phyloP scores from a whole-genome alignment of 169 alveolate genomes.

The Cryptosporidium sp. region DNA sequence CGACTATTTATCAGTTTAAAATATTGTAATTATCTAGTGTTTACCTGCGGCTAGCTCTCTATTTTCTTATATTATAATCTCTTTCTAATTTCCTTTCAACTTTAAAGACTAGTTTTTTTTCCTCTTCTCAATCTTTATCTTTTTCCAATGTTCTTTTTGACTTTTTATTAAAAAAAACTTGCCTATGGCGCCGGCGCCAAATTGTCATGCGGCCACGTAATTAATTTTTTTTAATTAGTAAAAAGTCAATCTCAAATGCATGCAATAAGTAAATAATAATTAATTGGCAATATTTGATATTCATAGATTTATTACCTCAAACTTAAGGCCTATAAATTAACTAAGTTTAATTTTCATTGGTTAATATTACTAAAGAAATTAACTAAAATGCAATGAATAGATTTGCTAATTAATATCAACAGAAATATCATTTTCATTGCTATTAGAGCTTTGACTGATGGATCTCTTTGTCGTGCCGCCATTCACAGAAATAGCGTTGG shows the following conservation, averaged over 20 bases:
- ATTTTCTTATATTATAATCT: neutral
- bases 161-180: neutral
- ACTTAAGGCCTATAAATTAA: neutral
- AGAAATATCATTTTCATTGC: neutral
- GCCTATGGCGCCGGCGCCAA: constrained; percentile 27
- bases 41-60: neutral
- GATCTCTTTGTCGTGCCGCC: neutral
- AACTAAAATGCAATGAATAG: too few species aligned
- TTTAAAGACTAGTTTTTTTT: neutral
- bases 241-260: neutral
- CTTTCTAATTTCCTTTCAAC: neutral
- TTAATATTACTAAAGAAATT: too few species aligned
- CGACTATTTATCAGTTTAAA: neutral
- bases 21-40: neutral
- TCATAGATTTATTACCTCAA: too few species aligned
- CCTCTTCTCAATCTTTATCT: neutral
- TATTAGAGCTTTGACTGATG: neutral
- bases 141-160: neutral
- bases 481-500: neutral
- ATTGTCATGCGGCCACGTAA: neutral
- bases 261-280: neutral
- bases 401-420: neutral
- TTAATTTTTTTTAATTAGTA: neutral
- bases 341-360: neutral
- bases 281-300: too few species aligned